A percentile compares a stretch with the other conserved stretches of the same genome.
These are phyloP conservation scores for Silene uniflora DNA, from an alignment of 148 eudicot genomes.

Conservation along the genomic window DNA sequence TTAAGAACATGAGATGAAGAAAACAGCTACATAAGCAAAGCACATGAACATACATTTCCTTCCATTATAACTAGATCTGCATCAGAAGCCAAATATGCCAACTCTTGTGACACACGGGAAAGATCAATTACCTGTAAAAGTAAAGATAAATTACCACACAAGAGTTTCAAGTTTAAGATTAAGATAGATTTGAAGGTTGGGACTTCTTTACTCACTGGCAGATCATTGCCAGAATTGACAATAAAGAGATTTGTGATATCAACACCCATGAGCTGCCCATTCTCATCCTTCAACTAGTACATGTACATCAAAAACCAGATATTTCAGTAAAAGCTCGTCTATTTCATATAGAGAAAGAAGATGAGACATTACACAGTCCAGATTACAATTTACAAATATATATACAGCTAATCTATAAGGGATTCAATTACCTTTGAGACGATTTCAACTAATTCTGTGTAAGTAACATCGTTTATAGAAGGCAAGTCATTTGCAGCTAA, in stretches of 20 bases:
- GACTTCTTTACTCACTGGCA: slow-evolving; percentile 67
- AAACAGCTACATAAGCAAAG: slow-evolving; percentile 1
- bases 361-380: neutral
- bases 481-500: slow-evolving; percentile 97
- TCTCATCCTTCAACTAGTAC: slow-evolving; percentile 80
- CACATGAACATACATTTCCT: slow-evolving; percentile 80
- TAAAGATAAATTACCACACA: slow-evolving; percentile 16
- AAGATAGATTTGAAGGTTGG: neutral
- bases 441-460: slow-evolving; percentile 70
- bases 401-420: neutral
- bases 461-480: slow-evolving; percentile 90
- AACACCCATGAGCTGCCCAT: slow-evolving; percentile 78
- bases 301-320: neutral
- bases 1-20: neutral
- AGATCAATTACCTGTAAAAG: slow-evolving; percentile 88
- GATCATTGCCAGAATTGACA: slow-evolving; percentile 95
- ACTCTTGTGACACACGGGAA: slow-evolving; percentile 77
- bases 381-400: too few relatives aligned
- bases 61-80: slow-evolving; percentile 90
- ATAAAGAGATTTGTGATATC: slow-evolving; percentile 77
- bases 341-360: neutral
- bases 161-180: neutral
- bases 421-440: slow-evolving; percentile 58
- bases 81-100: slow-evolving; percentile 79
- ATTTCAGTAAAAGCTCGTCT: slow-evolving; percentile 6